Evolutionary conservation across 139 green algal species (phyloP), one percentile per base, ranked within the genome.

Genomic region (Chlorella vulgaris): DNA sequence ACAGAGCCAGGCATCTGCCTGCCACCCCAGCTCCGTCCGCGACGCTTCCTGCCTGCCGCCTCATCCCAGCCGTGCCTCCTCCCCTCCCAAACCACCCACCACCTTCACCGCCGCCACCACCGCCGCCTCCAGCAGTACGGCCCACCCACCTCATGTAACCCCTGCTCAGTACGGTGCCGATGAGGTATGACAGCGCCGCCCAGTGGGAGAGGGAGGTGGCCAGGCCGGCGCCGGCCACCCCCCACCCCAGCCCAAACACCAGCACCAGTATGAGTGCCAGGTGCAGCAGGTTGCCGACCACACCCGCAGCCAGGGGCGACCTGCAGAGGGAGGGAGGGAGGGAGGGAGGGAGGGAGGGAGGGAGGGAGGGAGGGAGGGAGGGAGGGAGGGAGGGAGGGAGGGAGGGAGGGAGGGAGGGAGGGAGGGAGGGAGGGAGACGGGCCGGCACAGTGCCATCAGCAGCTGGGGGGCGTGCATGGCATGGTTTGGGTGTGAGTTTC

Each of bases 201-300:
- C 87, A 92, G 77, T 94, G 88, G 28, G 89, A 91, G 4, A 89
- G 82, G 15, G 91, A 87, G 26, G 92, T 95, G 4, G 92, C 92
- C 42, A 91, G 61, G 7, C 88, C 92, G 6, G 92, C 92, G 13
- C 92, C 92, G 24, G 69, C 62, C 38, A 94, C 82, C 15, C 92
- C 92, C 88, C 88, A 84, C 2, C 88, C 86, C 63, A 90, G 74
- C 28, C 78, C 83, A 63, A 93, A 92, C 40, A 94, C 76, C 6
- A 86, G 62, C 0, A n/a, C 7, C 4, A 84, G 6, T 35, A 86
- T 66, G n/a, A 86, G 66, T 7, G 39, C 65, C n/a, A 93, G 24
- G 69, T 93, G 91, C 78, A 86, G 76, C 13, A 86, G 3, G 71
- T 90, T 86, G 38, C 61, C 40, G 7, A 82, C 31, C 10, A 84